These are phyloP conservation scores for Tuctoria greenei DNA, from an alignment of 176 grass and related monocot genomes.

Conservation along the genomic window DNA sequence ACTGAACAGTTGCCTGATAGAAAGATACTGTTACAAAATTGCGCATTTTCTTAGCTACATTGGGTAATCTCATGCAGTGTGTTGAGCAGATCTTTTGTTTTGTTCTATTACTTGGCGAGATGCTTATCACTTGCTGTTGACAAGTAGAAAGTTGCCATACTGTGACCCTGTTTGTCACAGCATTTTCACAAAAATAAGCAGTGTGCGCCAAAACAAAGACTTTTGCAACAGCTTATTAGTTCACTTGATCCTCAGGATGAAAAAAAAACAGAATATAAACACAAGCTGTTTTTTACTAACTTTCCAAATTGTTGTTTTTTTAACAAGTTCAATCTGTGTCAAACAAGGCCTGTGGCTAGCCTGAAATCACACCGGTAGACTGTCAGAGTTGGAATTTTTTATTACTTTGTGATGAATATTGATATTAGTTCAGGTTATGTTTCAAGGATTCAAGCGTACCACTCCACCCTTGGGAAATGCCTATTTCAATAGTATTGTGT, in stretches of 20 bases:
- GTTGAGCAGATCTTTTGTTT: neutral
- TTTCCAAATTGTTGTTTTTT: too few species aligned
- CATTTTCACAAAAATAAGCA: too few species aligned
- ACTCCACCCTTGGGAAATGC: neutral
- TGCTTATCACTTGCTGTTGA: neutral
- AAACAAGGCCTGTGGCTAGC: too few species aligned
- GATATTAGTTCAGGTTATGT: neutral
- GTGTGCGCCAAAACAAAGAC: too few species aligned
- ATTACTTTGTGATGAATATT: neutral
- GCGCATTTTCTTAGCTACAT: neutral
- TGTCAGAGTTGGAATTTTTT: neutral
- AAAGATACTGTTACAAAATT: neutral
- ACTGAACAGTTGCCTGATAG: constrained; percentile 28
- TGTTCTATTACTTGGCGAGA: neutral
- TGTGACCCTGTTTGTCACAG: too few species aligned
- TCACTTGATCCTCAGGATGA: too few species aligned
- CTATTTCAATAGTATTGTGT: neutral
- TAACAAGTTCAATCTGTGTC: too few species aligned
- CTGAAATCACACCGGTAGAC: neutral
- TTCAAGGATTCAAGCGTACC: neutral
- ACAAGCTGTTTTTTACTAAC: too few species aligned
- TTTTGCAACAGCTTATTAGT: too few species aligned
- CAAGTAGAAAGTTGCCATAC: too few species aligned
- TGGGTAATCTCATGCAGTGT: neutral
- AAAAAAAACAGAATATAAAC: too few species aligned